Evolutionary conservation across 257 asterid species (phyloP).

Genomic region (Fraxinus excelsior): DNA sequence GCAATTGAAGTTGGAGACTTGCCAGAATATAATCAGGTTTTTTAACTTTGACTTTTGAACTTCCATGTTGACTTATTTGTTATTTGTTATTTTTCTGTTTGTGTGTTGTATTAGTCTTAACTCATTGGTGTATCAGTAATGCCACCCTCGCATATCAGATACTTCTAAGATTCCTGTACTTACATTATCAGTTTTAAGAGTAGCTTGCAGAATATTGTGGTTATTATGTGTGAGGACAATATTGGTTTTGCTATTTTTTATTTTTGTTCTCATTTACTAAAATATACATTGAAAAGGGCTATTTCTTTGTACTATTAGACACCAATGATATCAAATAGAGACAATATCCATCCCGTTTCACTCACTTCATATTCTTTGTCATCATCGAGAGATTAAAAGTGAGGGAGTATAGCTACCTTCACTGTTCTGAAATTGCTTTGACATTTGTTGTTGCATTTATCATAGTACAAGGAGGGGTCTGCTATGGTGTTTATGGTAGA

Average conservation of each 20-base stretch:
- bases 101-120: neutral
- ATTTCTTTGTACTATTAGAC: neutral
- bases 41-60: constrained; percentile 25
- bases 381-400: neutral
- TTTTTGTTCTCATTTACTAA: neutral
- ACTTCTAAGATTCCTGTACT: constrained; percentile 7
- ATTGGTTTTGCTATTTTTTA: neutral
- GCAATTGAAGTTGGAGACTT: constrained; percentile 94
- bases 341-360: neutral
- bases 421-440: constrained; percentile 1
- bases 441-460: neutral
- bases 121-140: neutral
- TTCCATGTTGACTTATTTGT: neutral
- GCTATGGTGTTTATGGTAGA: neutral
- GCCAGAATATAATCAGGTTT: constrained; percentile 94
- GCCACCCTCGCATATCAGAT: neutral
- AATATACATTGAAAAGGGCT: neutral
- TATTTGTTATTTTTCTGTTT: neutral
- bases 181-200: neutral
- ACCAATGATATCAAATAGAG: neutral
- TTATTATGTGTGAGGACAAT: neutral
- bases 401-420: neutral
- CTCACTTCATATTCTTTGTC: neutral
- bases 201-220: constrained; percentile 4
- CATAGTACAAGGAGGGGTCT: neutral